These are phyloP conservation scores for Teratosphaeria viscida DNA, from an alignment of 2,329 filamentous ascomycete species.

Conservation along the genomic window DNA sequence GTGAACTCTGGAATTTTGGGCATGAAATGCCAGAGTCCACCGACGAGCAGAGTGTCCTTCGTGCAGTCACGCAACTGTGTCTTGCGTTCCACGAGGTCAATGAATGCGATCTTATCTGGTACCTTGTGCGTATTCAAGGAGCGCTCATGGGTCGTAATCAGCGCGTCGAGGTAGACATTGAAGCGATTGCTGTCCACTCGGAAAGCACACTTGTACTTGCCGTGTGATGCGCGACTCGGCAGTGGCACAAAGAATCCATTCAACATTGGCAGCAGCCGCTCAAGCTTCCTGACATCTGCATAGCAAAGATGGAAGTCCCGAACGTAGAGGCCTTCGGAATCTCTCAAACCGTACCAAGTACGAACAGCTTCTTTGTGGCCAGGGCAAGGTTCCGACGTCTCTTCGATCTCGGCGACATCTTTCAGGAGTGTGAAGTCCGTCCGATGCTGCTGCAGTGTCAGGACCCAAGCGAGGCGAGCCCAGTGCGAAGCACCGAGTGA, in stretches of 20 bases:
- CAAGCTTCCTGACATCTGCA: conserved; percentile 61
- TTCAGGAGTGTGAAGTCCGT: conserved; percentile 60
- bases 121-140: conserved; percentile 26
- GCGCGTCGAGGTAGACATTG: conserved; percentile 45
- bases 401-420: conserved; percentile 53
- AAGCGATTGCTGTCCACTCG: conserved; percentile 51
- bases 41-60: conserved; percentile 51
- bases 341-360: conserved; percentile 65
- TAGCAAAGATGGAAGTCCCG: conserved; percentile 66
- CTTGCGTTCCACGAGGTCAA: conserved; percentile 52
- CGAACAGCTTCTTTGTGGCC: conserved; percentile 47
- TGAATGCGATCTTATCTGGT: conserved; percentile 51
- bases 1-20: conserved; percentile 60
- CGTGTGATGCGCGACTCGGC: conserved; percentile 36
- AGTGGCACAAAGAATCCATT: conserved; percentile 51
- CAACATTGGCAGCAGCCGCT: conserved; percentile 63
- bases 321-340: conserved; percentile 57
- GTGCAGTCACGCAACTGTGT: conserved; percentile 52
- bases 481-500: conserved; percentile 66
- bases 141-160: conserved; percentile 44
- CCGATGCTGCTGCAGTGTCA: conserved; percentile 61
- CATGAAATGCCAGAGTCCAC: conserved; percentile 67
- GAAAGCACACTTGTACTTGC: conserved; percentile 56
- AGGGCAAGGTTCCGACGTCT: conserved; percentile 47
- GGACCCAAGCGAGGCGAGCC: conserved; percentile 74